Base-by-base conservation (phyloP, 371 early-diverging fungal genomes). In the Lichtheimia ramosa region DNA sequence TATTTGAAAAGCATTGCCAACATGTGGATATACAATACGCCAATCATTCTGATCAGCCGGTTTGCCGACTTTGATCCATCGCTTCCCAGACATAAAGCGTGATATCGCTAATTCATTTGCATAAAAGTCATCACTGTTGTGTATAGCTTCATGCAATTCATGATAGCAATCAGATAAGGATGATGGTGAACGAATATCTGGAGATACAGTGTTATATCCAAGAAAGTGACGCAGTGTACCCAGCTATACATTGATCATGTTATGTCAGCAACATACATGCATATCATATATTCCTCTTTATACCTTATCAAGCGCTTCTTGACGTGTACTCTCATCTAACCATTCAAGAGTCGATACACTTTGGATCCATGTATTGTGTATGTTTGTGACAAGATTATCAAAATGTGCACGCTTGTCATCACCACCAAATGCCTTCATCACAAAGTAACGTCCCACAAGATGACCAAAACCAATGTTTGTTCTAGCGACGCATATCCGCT, bases 1-100 rank as follows among this genome's bases (percentile, higher is more conserved):
- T 24, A 65, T 74, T 57, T 84, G 85, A 57, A 83, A 88, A 14
- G 86, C 87, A 62, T 88, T 86, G 27, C 84, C 86, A n/a, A 80
- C 82, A 78, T 79, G 6, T 85, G 84, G 41, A 60, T 61, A n/a
- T 46, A 21, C 46, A 85, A 86, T 83, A 6, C 63, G 55, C 87
- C 86, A 88, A 27, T 69, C 67, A 4, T 54, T 48, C 51, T 65
- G 67, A 54, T 89, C 77, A 7, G 78, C 79, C 1, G 73, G 69
- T 16, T 74, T 67, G 16, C 71, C 68, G 1, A 73, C 24, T 53
- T 68, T 64, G 3, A 59, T 27, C 74, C 75, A 76, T 28, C 46
- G 27, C 3, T 64, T 27, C 5, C 27, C 55, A 0, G 56, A 39
- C 1, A 48, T 34, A 18, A 46, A 46, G 76, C 77, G 5, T 0